Conservation (phyloP, 2,329 filamentous ascomycete species). For the Botrytis deweyae region DNA sequence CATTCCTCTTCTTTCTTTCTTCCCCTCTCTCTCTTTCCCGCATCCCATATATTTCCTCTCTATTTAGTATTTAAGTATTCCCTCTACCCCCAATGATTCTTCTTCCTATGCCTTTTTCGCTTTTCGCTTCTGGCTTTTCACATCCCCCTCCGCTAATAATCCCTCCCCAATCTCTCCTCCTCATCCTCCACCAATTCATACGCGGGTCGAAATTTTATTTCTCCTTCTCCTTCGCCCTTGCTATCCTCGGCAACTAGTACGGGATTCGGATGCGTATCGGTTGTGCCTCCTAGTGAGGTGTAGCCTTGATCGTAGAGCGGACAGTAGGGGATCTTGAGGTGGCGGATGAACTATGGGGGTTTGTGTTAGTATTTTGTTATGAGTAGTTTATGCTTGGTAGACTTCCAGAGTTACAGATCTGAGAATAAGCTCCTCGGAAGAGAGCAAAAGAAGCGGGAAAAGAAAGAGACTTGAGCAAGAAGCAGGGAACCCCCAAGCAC, state of each 20-base stretch:
- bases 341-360: slow-evolving; percentile 67
- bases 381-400: background rate
- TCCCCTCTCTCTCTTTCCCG: no score
- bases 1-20: background rate
- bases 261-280: slow-evolving; percentile 88
- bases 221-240: slow-evolving; percentile 36
- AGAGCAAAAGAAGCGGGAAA: background rate
- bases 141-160: slow-evolving; percentile 44
- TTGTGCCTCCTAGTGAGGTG: slow-evolving; percentile 86
- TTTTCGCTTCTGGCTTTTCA: background rate
- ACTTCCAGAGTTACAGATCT: accelerated
- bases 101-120: background rate
- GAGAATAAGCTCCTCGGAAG: background rate
- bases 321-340: slow-evolving; percentile 81
- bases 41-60: background rate
- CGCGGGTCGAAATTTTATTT: slow-evolving; percentile 62
- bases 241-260: slow-evolving; percentile 50
- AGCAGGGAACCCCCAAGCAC: background rate
- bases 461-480: background rate
- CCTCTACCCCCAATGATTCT: background rate
- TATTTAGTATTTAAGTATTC: background rate
- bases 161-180: slow-evolving; percentile 75
- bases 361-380: background rate
- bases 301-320: slow-evolving; percentile 84
- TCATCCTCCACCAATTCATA: slow-evolving; percentile 74